phyloP scores from a whole-genome alignment of 2,329 filamentous ascomycete species.

The Tolypocladium cylindrosporum region DNA sequence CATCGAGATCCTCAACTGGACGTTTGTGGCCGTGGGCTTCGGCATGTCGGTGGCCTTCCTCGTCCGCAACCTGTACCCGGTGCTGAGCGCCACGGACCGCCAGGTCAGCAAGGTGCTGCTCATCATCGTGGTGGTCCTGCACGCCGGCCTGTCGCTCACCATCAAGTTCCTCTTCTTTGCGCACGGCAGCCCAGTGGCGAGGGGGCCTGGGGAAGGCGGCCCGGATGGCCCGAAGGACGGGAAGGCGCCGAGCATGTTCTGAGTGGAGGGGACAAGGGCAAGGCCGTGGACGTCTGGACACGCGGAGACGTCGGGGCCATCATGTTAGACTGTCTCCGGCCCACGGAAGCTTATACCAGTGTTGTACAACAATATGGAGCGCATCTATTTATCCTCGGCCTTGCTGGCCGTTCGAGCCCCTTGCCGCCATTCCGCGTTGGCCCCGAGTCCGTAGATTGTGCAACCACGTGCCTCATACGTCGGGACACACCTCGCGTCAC shows the following conservation, averaged over 20 bases:
- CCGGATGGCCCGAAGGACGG: conserved; percentile 11
- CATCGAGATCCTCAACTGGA: conserved; percentile 79
- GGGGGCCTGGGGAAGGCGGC: conserved; percentile 24
- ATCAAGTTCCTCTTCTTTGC: conserved; percentile 98
- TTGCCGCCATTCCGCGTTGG: too few species aligned
- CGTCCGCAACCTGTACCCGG: conserved; percentile 78
- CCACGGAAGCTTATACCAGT: neutral
- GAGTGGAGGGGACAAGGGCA: neutral
- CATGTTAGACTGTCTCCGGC: neutral
- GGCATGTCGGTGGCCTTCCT: conserved; percentile 75
- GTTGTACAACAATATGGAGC: conserved; percentile 9
- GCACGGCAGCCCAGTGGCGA: conserved; percentile 47
- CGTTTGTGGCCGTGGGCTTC: conserved; percentile 83
- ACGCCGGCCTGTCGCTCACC: conserved; percentile 81
- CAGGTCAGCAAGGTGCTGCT: conserved; percentile 85
- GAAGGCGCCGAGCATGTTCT: conserved; percentile 12
- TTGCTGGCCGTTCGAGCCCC: neutral
- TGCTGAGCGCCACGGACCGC: conserved; percentile 84
- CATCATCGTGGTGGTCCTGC: conserved; percentile 71
- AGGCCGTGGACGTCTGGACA: conserved; percentile 2
- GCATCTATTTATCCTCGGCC: conserved; percentile 7
- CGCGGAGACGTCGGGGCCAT: neutral
- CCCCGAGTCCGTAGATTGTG: neutral
- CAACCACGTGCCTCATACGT: neutral
- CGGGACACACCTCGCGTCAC: too few species aligned